Percentiles rank a stretch among this genome's conserved stretches.
Conservation (phyloP, 495 filamentous ascomycete genomes). For the Podospora pseudocomata region DNA sequence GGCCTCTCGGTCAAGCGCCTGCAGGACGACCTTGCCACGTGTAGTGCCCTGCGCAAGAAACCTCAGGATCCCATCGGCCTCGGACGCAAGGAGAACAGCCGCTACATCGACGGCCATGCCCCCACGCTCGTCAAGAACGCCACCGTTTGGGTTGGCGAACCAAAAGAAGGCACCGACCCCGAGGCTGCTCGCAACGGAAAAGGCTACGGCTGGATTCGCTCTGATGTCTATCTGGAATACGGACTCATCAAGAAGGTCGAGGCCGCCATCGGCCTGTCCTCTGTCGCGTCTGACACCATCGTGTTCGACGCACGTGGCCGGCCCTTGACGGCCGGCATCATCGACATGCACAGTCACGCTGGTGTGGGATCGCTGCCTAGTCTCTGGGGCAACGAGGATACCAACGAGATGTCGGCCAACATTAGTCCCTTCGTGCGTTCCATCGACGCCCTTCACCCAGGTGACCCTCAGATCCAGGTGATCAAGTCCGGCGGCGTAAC, state of each 20-base stretch:
- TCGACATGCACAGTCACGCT: conserved; percentile 67
- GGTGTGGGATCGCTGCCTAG: conserved; percentile 42
- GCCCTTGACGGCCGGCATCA: conserved; percentile 59
- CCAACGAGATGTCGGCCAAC: conserved; percentile 49
- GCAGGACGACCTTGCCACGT: conserved; percentile 38
- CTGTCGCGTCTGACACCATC: conserved; percentile 34
- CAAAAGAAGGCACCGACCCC: conserved; percentile 36
- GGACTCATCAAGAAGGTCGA: conserved; percentile 47
- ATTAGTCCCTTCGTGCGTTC: conserved; percentile 59
- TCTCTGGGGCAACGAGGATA: conserved; percentile 43
- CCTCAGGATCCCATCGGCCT: conserved; percentile 43
- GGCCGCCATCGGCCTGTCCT: conserved; percentile 29
- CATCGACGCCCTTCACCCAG: conserved; percentile 50
- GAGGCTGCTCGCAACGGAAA: conserved; percentile 44
- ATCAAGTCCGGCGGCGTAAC: conserved; percentile 69
- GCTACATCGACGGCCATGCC: conserved; percentile 44
- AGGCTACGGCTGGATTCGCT: conserved; percentile 41
- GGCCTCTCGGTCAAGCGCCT: conserved; percentile 39
- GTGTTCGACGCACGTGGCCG: conserved; percentile 54
- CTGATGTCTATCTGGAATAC: conserved; percentile 48
- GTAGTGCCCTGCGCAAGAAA: conserved; percentile 38
- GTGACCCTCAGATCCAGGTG: conserved; percentile 53
- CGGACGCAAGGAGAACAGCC: conserved; percentile 46
- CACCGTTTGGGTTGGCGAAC: conserved; percentile 52
- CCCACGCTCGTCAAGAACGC: conserved; percentile 52